phyloP scores from a whole-genome alignment of 352 stramenopile species.

The Bremia lactucae region DNA sequence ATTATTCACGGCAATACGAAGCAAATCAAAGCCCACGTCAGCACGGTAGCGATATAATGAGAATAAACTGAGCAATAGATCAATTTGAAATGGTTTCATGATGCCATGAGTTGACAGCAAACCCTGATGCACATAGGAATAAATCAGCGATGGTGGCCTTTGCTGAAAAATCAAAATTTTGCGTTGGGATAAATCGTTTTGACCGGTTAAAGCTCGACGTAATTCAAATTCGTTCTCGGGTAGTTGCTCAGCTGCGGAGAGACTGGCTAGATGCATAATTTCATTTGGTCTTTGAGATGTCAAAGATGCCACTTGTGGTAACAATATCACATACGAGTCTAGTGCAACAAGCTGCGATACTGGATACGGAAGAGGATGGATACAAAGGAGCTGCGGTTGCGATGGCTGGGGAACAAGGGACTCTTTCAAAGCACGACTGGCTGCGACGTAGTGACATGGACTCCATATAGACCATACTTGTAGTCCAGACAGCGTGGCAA shows the following conservation, averaged over 20 bases:
- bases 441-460: conserved; percentile 67
- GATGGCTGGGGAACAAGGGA: conserved; percentile 54
- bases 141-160: conserved; percentile 63
- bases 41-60: conserved; percentile 80
- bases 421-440: conserved; percentile 45
- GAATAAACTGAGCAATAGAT: conserved; percentile 72
- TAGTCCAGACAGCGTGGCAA: conserved; percentile 47
- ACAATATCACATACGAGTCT: conserved; percentile 65
- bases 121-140: conserved; percentile 42
- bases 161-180: conserved; percentile 63
- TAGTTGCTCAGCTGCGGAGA: conserved; percentile 34
- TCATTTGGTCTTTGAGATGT: conserved; percentile 12
- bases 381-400: conserved; percentile 58
- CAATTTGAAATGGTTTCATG: conserved; percentile 44
- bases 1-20: conserved; percentile 23
- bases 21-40: conserved; percentile 50
- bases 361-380: conserved; percentile 47
- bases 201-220: conserved; percentile 12
- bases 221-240: conserved; percentile 51
- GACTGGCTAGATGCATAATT: conserved; percentile 33
- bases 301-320: conserved; percentile 27
- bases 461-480: conserved; percentile 85
- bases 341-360: conserved; percentile 53
- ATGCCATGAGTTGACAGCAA: conserved; percentile 17
- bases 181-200: conserved; percentile 5